A percentile compares a stretch with the other conserved stretches of the same genome.
Conservation (phyloP, 164 flowering plant genomes). For the Stephania yunnanensis region DNA sequence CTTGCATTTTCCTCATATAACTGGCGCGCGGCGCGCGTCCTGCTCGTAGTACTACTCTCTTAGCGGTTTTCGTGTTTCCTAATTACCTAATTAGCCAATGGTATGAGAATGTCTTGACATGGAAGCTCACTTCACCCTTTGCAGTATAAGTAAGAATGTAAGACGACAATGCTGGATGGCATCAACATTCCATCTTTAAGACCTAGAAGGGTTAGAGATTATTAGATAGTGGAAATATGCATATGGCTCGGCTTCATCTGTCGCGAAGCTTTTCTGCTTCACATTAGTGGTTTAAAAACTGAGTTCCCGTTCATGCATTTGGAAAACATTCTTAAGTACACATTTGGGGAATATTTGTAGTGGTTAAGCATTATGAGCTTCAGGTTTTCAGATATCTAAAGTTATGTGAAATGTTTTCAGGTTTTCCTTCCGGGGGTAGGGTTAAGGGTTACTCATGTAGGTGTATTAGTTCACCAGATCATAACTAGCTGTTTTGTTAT, state of each 20-base stretch:
- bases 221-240: too few species aligned
- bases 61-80: background rate
- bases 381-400: background rate
- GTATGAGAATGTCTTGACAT: background rate
- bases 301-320: too few species aligned
- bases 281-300: background rate
- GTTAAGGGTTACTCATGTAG: background rate
- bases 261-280: background rate
- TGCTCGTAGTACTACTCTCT: background rate
- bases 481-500: background rate
- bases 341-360: background rate
- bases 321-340: too few species aligned
- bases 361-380: background rate
- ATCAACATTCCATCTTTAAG: background rate
- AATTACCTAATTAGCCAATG: background rate
- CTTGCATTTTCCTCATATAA: background rate
- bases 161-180: background rate
- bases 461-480: background rate
- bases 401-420: background rate
- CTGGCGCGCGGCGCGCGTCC: background rate
- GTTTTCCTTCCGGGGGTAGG: background rate
- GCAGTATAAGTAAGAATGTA: background rate
- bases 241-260: too few species aligned
- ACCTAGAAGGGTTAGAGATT: background rate
- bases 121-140: background rate